Evolutionary conservation across 306 rosid species (phyloP), one percentile per base, ranked within the genome.

Genomic region (Betula pendula): DNA sequence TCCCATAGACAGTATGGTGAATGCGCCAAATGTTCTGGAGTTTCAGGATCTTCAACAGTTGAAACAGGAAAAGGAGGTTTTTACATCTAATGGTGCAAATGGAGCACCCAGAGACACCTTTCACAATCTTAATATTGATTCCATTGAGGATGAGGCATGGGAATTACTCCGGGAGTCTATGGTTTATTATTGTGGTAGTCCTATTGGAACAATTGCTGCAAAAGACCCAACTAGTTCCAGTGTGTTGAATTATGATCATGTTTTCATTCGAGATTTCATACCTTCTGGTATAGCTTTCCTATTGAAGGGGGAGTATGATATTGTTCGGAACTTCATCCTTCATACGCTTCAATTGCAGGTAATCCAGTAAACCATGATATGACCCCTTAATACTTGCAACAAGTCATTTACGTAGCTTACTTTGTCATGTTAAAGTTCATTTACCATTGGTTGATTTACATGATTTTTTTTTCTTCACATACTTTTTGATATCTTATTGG

Each of bases 271-370:
- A 22, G 97, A 92, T 85, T 92, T 92, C 82, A 86, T 92, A 87
- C 97, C 97, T 84, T 90, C 93, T 70, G 97, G 96, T 67, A 84
- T 92, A 42, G 97, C 96, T 55, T 92, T 92, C 90, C 83, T 92
- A 15, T 79, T 92, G 87, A 92, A 92, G 88, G 97, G 92, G 66
- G 96, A 92, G 82, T 84, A 87, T 49, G 97, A 92, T 56, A 92
- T 92, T 84, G 97, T 92, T 84, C 93, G 96, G 56, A 90, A 86
- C 76, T 92, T 92, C 77, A 86, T 92, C 75, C 96, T 92, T 72
- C 83, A 90, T 77, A 90, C 97, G 8, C 96, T 92, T 83, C 97
- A 92, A 81, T 83, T 92, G 85, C 97, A 92, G 97, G 97, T 92
- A 90, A 70, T 79, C 52, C 75, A 20, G 27, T 38, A 7, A 19